Conservation (phyloP, 1,139 yeast species). For the Cylindricascospora bacillispora region DNA sequence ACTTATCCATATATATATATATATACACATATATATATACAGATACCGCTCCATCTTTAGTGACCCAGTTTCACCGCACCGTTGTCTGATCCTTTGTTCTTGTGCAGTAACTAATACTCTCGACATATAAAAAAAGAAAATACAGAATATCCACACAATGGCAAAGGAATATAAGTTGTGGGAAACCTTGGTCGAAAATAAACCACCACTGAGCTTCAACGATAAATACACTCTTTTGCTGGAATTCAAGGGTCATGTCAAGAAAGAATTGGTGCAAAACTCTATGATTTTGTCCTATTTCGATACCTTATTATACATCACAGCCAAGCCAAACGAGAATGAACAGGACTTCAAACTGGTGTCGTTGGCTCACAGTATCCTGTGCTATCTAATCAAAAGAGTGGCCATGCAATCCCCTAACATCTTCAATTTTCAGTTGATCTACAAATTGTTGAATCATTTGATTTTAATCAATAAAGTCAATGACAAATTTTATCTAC, state of each 20-base stretch:
- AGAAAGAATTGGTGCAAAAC: constrained; percentile 49
- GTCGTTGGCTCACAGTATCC: constrained; percentile 45
- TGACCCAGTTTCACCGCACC: too few relatives aligned
- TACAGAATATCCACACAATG: too few relatives aligned
- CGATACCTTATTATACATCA: constrained; percentile 30
- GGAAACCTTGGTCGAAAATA: too few relatives aligned
- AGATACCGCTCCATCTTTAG: too few relatives aligned
- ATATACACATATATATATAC: too few relatives aligned
- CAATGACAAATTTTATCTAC: not conserved
- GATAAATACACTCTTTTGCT: too few relatives aligned
- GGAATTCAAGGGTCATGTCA: constrained; percentile 58
- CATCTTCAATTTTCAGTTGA: constrained; percentile 25
- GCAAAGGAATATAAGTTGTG: too few relatives aligned
- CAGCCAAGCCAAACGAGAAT: constrained; percentile 32
- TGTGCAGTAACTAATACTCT: too few relatives aligned
- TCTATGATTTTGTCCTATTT: constrained; percentile 42
- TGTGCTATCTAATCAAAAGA: constrained; percentile 66
- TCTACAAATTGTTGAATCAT: not conserved
- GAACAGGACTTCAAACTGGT: constrained; percentile 33
- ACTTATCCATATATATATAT: too few relatives aligned
- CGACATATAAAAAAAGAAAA: too few relatives aligned
- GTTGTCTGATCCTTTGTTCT: too few relatives aligned
- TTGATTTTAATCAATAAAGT: not conserved
- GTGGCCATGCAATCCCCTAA: constrained; percentile 61
- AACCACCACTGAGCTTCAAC: too few relatives aligned